A percentile compares a stretch with the other conserved stretches of the same genome.
Conservation (phyloP, 331 rosid species). For the Malus hybrid region DNA sequence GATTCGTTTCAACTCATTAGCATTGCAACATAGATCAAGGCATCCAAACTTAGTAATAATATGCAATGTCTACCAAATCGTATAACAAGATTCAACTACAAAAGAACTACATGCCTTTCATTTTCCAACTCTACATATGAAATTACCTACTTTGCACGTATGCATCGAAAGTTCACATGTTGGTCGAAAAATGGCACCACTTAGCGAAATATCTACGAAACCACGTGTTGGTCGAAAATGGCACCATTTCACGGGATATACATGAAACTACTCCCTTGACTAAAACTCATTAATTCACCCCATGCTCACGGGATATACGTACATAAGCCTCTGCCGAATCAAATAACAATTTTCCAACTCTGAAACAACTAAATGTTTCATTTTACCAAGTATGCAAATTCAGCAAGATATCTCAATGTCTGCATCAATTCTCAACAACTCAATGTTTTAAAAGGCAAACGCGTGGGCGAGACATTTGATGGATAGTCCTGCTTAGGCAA, state of each 20-base stretch:
- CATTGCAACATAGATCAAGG: not conserved
- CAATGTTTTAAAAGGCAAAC: too few relatives aligned
- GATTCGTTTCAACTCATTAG: not conserved
- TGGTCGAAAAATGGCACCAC: too few relatives aligned
- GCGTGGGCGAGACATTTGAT: too few relatives aligned
- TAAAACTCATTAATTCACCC: too few relatives aligned
- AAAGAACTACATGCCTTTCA: not conserved
- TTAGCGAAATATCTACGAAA: too few relatives aligned
- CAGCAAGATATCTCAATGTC: not conserved
- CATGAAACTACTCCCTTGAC: not conserved
- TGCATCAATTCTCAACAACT: not conserved
- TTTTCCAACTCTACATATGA: not conserved
- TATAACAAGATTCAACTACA: not conserved
- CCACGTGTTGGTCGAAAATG: not conserved
- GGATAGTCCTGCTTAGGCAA: too few relatives aligned
- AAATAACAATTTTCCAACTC: not conserved
- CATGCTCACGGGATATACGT: too few relatives aligned
- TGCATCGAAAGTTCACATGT: not conserved
- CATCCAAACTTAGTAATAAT: not conserved
- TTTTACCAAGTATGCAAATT: not conserved
- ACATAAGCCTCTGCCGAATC: not conserved
- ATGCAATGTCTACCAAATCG: not conserved
- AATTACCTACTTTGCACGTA: not conserved
- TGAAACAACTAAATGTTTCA: not conserved
- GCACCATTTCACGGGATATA: not conserved